These are phyloP conservation scores for Kregervanrija fluxuum DNA, from an alignment of 805 yeast species.

Conservation along the genomic window DNA sequence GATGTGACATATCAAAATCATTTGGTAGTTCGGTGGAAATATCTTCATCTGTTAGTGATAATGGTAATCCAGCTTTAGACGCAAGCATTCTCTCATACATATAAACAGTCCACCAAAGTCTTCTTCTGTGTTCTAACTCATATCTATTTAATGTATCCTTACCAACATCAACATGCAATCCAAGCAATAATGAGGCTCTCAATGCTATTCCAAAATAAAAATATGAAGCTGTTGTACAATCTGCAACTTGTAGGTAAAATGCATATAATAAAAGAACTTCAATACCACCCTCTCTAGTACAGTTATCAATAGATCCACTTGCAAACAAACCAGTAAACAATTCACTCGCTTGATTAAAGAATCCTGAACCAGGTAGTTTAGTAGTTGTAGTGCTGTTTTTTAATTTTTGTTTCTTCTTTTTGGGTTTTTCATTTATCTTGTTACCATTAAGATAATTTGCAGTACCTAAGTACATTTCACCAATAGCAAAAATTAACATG, in stretches of 20 bases:
- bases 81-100: conserved; percentile 61
- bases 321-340: conserved; percentile 70
- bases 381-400: conserved; percentile 17
- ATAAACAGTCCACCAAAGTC: conserved; percentile 35
- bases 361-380: conserved; percentile 71
- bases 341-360: conserved; percentile 74
- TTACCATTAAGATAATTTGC: conserved; percentile 56
- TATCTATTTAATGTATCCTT: conserved; percentile 47
- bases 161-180: conserved; percentile 80
- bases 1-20: conserved; percentile 59
- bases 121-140: conserved; percentile 43
- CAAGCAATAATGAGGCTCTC: conserved; percentile 63
- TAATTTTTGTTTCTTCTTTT: conserved; percentile 16
- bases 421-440: conserved; percentile 23
- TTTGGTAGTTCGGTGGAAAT: conserved; percentile 71
- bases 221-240: conserved; percentile 74
- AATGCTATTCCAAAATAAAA: conserved; percentile 74
- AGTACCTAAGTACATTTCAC: conserved; percentile 78
- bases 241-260: conserved; percentile 76
- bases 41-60: conserved; percentile 74
- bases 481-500: conserved; percentile 64
- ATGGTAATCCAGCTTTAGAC: conserved; percentile 74
- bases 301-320: conserved; percentile 71
- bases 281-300: conserved; percentile 72
- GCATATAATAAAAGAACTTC: conserved; percentile 72